Percentiles rank a stretch among this genome's conserved stretches.
Conservation (phyloP, 805 yeast genomes). For the Ogataea ganodermae region DNA sequence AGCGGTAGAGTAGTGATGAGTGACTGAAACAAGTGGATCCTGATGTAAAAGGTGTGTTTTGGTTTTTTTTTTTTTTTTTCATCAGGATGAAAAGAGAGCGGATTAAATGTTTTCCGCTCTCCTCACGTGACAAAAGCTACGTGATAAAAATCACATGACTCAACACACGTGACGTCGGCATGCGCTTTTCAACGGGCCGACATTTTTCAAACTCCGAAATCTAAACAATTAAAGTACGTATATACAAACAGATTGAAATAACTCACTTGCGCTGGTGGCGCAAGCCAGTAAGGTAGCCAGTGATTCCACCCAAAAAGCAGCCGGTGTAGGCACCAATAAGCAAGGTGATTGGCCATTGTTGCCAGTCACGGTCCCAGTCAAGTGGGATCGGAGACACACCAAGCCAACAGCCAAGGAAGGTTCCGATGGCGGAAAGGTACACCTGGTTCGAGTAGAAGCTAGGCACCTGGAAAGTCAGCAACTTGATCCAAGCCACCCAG, state of each 20-base stretch:
- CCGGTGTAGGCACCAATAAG: conserved; percentile 78
- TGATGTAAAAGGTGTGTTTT: too few species aligned
- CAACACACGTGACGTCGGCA: not conserved
- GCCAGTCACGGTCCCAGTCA: conserved; percentile 99
- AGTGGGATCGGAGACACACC: conserved; percentile 93
- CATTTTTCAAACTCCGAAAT: not conserved
- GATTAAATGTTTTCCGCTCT: too few species aligned
- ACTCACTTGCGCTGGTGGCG: conserved; percentile 1
- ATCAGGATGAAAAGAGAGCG: not conserved
- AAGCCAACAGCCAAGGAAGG: conserved; percentile 76
- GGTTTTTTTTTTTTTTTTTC: not conserved
- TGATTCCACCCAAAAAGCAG: conserved; percentile 54
- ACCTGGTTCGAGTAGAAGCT: conserved; percentile 33
- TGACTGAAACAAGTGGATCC: too few species aligned
- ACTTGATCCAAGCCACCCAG: conserved; percentile 27
- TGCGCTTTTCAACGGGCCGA: not conserved
- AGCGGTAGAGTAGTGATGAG: too few species aligned
- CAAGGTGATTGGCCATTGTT: conserved; percentile 89
- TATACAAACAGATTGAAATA: too few species aligned
- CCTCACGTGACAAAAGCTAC: not conserved
- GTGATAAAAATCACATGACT: not conserved
- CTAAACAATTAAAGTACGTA: not conserved
- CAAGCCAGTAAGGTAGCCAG: conserved; percentile 19
- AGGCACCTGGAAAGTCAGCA: conserved; percentile 34
- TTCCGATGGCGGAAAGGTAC: conserved; percentile 44